A percentile compares a stretch with the other conserved stretches of the same genome.
phyloP scores from a whole-genome alignment of 208 protist species.

The Trypanosoma platydactyli region DNA sequence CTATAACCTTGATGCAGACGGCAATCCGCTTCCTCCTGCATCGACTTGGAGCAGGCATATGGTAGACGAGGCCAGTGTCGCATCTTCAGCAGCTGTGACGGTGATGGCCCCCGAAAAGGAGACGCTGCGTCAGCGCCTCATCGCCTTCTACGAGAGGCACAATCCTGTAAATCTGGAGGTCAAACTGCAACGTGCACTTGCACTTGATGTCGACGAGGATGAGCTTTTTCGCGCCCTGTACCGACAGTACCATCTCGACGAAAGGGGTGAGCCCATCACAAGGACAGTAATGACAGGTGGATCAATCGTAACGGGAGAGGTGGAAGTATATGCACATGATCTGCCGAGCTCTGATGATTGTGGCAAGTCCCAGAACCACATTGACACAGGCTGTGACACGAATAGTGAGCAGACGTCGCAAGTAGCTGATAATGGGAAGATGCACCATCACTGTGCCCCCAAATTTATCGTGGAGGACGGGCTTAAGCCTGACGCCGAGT shows the following conservation, averaged over 20 bases:
- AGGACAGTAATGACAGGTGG: background rate
- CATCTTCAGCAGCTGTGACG: background rate
- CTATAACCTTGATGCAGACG: slow-evolving; percentile 19
- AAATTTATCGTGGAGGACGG: background rate
- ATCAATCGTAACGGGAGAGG: background rate
- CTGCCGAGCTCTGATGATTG: too few relatives aligned
- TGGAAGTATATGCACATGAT: background rate
- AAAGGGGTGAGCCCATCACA: slow-evolving; percentile 7
- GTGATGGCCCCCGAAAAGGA: background rate
- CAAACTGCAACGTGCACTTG: slow-evolving; percentile 19
- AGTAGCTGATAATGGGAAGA: too few relatives aligned
- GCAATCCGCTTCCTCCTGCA: slow-evolving; percentile 3
- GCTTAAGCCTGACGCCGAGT: background rate
- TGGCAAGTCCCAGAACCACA: too few relatives aligned
- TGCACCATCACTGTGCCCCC: too few relatives aligned
- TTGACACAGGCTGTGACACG: too few relatives aligned
- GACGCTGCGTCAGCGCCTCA: background rate
- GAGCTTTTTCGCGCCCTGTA: slow-evolving; percentile 20
- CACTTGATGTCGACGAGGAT: slow-evolving; percentile 10
- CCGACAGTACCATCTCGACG: slow-evolving; percentile 19
- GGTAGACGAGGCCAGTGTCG: background rate
- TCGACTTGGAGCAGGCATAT: background rate
- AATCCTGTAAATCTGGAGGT: slow-evolving; percentile 17
- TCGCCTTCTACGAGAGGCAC: slow-evolving; percentile 13
- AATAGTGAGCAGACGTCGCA: too few relatives aligned